Base-by-base conservation (phyloP, 345 rosid genomes). In the Linum lewisii region DNA sequence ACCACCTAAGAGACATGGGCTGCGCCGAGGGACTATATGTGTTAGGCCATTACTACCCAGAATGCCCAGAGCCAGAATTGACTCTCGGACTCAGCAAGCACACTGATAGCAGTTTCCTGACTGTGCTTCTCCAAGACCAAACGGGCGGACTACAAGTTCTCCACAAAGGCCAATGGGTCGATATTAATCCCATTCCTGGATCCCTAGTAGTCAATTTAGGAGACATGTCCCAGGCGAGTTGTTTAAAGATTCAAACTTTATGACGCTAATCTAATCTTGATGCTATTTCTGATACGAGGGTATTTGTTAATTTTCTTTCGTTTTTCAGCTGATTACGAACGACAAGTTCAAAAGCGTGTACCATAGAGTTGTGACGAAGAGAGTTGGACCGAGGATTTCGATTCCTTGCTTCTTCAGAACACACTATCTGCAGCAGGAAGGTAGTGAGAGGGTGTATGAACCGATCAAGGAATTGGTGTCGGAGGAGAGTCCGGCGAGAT, bases 381-480 rank as follows among this genome's bases (percentile, higher is more conserved):
- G 9, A 32, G 25, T 16, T 4, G 72, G 59, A 32, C 64, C 64
- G 26, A 61, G 66, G 34, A 29, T 62, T 19, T 62, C 72, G 0
- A 56, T 68, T 54, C 62, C 72, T 7, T 29, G 42, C 29, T 57
- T 68, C 38, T 68, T 55, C 13, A 49, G 53, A 22, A 25, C 70
- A 21, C 0, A 38, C 14, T 13, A 38, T 38, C 45, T 0, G 19
- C 0, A 18, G 19, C 0, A 18, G 3, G 4, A 4, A 6, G 22
- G 59, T 29, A 24, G 3, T 10, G 25, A 52, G 14, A 60, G 55
- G 45, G 1, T 44, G 1, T 54, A 60, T 66, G 70, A 64, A 16
- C 70, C 70, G 3, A 79, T 76, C 16, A 61, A 59, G 23, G 79
- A 79, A 9, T 18, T 76, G 38, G 19, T 73, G 36, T 77, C 81